phyloP scores from a whole-genome alignment of 164 flowering plant species.

The Magnolia kwangsiensis region DNA sequence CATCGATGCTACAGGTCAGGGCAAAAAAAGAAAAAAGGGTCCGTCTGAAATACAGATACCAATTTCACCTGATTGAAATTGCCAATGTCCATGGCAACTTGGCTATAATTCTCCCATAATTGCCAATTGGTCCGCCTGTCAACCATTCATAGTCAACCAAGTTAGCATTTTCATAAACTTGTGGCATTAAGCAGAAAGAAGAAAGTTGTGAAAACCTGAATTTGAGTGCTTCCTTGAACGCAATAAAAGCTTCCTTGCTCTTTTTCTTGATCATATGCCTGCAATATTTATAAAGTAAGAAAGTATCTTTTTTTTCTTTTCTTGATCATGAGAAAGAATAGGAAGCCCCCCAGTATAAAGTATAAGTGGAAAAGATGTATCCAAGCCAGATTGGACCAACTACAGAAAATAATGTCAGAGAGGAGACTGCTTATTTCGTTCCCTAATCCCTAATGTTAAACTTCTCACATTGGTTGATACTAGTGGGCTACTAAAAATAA shows the following conservation, averaged over 20 bases:
- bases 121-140: slow-evolving; percentile 89
- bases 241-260: slow-evolving; percentile 76
- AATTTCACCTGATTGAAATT: slow-evolving; percentile 59
- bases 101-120: slow-evolving; percentile 86
- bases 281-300: slow-evolving; percentile 13
- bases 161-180: background rate
- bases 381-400: background rate
- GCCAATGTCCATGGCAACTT: slow-evolving; percentile 72
- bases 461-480: background rate
- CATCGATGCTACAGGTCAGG: no score
- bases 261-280: slow-evolving; percentile 81
- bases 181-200: background rate
- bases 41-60: background rate
- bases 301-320: background rate
- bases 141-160: slow-evolving; percentile 3
- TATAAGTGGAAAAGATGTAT: background rate
- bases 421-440: no score
- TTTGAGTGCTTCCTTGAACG: slow-evolving; percentile 88
- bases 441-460: no score
- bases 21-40: no score
- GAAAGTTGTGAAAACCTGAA: slow-evolving; percentile 45
- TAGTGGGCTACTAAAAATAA: no score
- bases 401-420: background rate
- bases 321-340: background rate
- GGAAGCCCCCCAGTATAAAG: no score